A percentile compares a stretch with the other conserved stretches of the same genome.
These are phyloP conservation scores for Hypoxylon cercidicola DNA, from an alignment of 495 filamentous ascomycete genomes.

Conservation along the genomic window DNA sequence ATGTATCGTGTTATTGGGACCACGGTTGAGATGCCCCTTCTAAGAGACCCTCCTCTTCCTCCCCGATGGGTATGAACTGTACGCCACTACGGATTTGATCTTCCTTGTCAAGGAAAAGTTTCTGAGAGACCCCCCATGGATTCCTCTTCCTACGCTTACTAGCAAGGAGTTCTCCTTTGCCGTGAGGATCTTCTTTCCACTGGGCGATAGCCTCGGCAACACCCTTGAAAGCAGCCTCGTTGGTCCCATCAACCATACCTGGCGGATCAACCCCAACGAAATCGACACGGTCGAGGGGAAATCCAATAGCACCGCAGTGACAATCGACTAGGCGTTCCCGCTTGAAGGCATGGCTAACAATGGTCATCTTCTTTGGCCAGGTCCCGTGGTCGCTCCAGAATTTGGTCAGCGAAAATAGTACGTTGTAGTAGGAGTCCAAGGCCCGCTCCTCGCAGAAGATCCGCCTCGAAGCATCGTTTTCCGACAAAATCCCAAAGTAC, in stretches of 20 bases:
- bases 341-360: slow-evolving; percentile 84
- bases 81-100: slow-evolving; percentile 50
- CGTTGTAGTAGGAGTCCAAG: slow-evolving; percentile 82
- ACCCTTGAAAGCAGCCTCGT: slow-evolving; percentile 51
- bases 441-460: slow-evolving; percentile 66
- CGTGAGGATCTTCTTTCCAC: slow-evolving; percentile 64
- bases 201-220: slow-evolving; percentile 52
- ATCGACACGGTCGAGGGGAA: slow-evolving; percentile 51
- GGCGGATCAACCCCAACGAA: slow-evolving; percentile 79
- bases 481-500: slow-evolving; percentile 47
- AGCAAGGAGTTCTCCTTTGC: slow-evolving; percentile 53
- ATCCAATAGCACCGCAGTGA: slow-evolving; percentile 75
- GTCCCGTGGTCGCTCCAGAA: slow-evolving; percentile 61
- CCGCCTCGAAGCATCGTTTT: slow-evolving; percentile 18
- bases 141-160: slow-evolving; percentile 63
- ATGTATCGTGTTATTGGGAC: slow-evolving; percentile 23
- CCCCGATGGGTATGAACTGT: slow-evolving; percentile 31
- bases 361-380: slow-evolving; percentile 67
- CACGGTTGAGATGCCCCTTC: slow-evolving; percentile 49
- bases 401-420: slow-evolving; percentile 72
- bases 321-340: slow-evolving; percentile 69
- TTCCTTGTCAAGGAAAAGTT: slow-evolving; percentile 50
- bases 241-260: slow-evolving; percentile 48
- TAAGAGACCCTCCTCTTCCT: slow-evolving; percentile 48
- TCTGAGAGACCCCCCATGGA: slow-evolving; percentile 54